Evolutionary conservation across 2,329 filamentous ascomycete genomes (phyloP).

Genomic region (Peltaster fructicola): DNA sequence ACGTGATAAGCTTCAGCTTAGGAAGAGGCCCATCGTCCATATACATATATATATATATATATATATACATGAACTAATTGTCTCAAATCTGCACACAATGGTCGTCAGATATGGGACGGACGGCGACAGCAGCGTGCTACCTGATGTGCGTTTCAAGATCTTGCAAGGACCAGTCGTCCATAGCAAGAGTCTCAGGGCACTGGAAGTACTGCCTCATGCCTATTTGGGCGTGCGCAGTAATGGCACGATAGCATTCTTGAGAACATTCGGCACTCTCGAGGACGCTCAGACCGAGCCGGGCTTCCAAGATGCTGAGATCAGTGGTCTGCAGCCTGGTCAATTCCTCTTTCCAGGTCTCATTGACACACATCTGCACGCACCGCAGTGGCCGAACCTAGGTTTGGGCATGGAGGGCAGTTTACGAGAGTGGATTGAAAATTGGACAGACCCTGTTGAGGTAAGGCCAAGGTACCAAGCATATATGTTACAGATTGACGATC

Average conservation of each 20-base stretch:
- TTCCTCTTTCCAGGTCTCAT: conserved; percentile 44
- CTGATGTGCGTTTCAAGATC: too few relatives aligned
- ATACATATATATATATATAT: too few relatives aligned
- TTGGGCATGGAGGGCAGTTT: conserved; percentile 21
- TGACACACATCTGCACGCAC: conserved; percentile 53
- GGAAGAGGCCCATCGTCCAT: too few relatives aligned
- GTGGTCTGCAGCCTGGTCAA: conserved; percentile 23
- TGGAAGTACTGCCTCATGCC: conserved; percentile 7
- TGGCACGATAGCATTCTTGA: conserved; percentile 6
- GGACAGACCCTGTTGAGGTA: conserved; percentile 7
- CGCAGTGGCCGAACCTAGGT: conserved; percentile 33
- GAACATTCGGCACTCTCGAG: too few relatives aligned
- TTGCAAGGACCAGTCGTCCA: conserved; percentile 9
- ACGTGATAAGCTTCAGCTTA: too few relatives aligned
- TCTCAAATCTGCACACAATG: too few relatives aligned
- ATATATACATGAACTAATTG: too few relatives aligned
- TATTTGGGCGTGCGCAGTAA: conserved; percentile 4
- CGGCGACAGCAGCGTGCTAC: too few relatives aligned
- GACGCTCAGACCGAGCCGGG: too few relatives aligned
- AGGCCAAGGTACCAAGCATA: background rate
- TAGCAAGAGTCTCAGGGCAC: conserved; percentile 4
- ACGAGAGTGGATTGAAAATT: conserved; percentile 39
- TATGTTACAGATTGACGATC: background rate
- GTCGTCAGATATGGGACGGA: too few relatives aligned
- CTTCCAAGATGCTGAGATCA: conserved; percentile 8